Conservation (phyloP, 2,329 filamentous ascomycete genomes). For the Mycogone perniciosa region DNA sequence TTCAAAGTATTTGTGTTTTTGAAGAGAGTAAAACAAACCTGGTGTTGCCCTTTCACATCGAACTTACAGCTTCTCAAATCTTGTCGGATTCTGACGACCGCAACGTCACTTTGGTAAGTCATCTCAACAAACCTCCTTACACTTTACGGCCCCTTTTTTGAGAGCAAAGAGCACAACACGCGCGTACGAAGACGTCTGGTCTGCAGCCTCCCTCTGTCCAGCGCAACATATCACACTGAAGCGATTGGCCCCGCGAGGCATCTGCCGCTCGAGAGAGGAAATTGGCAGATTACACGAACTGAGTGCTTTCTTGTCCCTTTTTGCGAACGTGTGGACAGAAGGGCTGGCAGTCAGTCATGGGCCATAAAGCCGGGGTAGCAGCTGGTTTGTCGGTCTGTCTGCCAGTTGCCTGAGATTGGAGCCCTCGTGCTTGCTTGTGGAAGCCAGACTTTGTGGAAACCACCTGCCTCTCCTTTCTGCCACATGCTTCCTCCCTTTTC, state of each 20-base stretch:
- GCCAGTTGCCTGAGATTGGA: not conserved
- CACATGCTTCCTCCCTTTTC: not conserved
- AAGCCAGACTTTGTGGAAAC: not conserved
- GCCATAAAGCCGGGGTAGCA: not conserved
- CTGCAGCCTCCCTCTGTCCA: constrained; percentile 2
- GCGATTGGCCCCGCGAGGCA: constrained; percentile 6
- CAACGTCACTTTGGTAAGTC: constrained; percentile 10
- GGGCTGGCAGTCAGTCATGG: not conserved
- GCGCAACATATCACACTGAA: constrained; percentile 7
- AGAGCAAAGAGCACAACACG: not conserved
- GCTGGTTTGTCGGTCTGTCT: constrained; percentile 2
- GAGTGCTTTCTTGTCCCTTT: not conserved
- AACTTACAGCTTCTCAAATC: not conserved
- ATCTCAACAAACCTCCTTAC: not conserved
- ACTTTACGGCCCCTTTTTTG: not conserved
- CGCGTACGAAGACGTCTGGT: not conserved
- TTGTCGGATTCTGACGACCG: constrained; percentile 1
- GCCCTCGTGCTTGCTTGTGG: not conserved
- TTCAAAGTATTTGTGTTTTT: not conserved
- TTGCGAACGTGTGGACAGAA: not conserved
- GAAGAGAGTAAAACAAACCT: not conserved
- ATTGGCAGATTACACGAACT: constrained; percentile 5
- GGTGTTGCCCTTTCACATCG: not conserved
- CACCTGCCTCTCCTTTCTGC: constrained; percentile 1
- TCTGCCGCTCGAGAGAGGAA: not conserved